Evolutionary conservation across 352 stramenopile species (phyloP), one percentile per base, ranked within the genome.

Genomic region (Elongisporangium prolatum): DNA sequence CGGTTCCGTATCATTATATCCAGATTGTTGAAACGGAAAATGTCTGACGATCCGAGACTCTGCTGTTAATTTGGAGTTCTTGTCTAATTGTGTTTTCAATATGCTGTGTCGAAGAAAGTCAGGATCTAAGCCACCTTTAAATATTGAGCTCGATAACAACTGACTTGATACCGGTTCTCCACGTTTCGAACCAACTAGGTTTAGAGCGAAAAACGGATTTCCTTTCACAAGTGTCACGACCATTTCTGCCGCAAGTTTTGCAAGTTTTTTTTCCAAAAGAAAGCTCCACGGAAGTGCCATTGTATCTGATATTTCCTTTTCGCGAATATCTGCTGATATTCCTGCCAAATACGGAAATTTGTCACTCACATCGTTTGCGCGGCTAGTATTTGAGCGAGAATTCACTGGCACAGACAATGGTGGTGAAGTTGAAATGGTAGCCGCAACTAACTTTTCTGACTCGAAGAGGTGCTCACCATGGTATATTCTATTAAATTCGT

Each of bases 261-360:
- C 83, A 9, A 93, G 14, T 14, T 87, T 74, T 57, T 90, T 91
- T 54, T 93, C 74, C 0, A 93, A 59, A 50, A 77, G 60, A 22
- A 74, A 75, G 38, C 69, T 70, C 82, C 82, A 91, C 0, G 75
- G 80, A 0, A 90, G 54, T 1, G 52, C 51, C 25, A 80, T 64
- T 2, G 71, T 67, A 34, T 75, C 64, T 1, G 63, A 64, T 6
- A 75, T 63, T 44, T 13, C 2, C 11, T 44, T 44, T 44, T 44
- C 34, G 10, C 34, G 10, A 44, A 44, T 13, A 44, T 44, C 34
- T 17, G 17, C 2, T 17, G 34, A 3, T 44, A 44, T 13, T 11
- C 34, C 34, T 13, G 34, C 14, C 34, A 44, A 17, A 13, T 17
- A 44, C 17, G 34, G 9, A 44, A 17, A 13, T 17, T 11, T n/a